Conservation (phyloP, 768 basidiomycete species). For the Bullera alba region DNA sequence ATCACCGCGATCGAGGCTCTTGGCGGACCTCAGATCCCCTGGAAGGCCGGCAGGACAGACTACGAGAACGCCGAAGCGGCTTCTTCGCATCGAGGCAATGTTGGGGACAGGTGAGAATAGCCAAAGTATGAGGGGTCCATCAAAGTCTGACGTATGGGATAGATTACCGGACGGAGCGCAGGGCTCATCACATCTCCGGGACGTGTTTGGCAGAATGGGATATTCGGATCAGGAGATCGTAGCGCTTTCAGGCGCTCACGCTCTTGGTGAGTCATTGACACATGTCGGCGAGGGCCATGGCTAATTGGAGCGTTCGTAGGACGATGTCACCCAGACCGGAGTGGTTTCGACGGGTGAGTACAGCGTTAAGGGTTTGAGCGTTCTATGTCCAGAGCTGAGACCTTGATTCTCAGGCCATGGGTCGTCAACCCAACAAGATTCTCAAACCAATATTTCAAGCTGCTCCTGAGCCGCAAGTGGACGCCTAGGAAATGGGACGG, state of each 20-base stretch:
- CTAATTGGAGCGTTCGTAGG: constrained; percentile 7
- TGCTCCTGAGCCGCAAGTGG: constrained; percentile 43
- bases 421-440: constrained; percentile 47
- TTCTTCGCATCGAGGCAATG: constrained; percentile 38
- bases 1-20: constrained; percentile 42
- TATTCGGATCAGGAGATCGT: constrained; percentile 47
- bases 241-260: constrained; percentile 46
- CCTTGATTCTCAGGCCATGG: constrained; percentile 26
- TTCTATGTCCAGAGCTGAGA: not conserved
- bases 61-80: constrained; percentile 38
- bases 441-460: constrained; percentile 46
- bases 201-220: constrained; percentile 45
- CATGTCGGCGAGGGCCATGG: not conserved
- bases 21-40: constrained; percentile 44
- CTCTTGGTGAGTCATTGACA: constrained; percentile 23
- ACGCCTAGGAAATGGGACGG: constrained; percentile 44
- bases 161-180: constrained; percentile 45
- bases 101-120: constrained; percentile 29
- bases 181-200: constrained; percentile 43
- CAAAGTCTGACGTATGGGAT: not conserved
- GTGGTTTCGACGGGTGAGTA: constrained; percentile 45
- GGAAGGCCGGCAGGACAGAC: constrained; percentile 45
- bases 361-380: not conserved
- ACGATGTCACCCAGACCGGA: constrained; percentile 44
- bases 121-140: not conserved